These are phyloP conservation scores for Phytopythium montanum DNA, from an alignment of 352 stramenopile species.

Conservation along the genomic window DNA sequence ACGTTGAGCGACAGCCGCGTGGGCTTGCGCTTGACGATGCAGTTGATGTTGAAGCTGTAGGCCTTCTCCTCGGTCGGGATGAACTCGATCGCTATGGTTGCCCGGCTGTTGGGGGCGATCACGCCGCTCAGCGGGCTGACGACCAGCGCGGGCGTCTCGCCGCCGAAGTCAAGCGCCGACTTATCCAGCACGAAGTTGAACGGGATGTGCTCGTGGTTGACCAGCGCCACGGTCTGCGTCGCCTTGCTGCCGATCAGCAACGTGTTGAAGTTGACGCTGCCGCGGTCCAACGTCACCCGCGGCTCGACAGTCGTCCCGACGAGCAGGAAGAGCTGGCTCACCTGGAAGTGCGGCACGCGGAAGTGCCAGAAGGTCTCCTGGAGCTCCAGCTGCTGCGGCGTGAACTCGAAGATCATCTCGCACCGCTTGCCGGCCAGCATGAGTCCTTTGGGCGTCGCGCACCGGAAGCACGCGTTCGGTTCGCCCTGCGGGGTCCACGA, in stretches of 20 bases:
- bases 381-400: conserved; percentile 83
- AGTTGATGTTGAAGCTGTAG: conserved; percentile 93
- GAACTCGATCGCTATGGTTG: conserved; percentile 88
- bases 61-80: conserved; percentile 88
- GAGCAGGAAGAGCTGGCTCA: conserved; percentile 91
- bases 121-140: conserved; percentile 88
- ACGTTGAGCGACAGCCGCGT: conserved; percentile 91
- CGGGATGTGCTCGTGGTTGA: conserved; percentile 92
- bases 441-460: conserved; percentile 85
- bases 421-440: conserved; percentile 91
- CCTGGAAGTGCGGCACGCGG: conserved; percentile 82
- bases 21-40: conserved; percentile 90
- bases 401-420: conserved; percentile 97
- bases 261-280: conserved; percentile 91
- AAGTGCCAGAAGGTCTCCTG: conserved; percentile 94
- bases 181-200: conserved; percentile 96
- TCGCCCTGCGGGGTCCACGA: conserved; percentile 82
- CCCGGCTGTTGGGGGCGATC: conserved; percentile 83
- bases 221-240: conserved; percentile 83
- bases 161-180: conserved; percentile 70
- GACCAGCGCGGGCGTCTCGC: conserved; percentile 72
- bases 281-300: conserved; percentile 82
- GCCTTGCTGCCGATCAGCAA: conserved; percentile 88
- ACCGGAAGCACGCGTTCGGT: conserved; percentile 82
- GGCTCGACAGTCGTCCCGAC: conserved; percentile 91